phyloP scores from a whole-genome alignment of 2,329 filamentous ascomycete species.

The Trichoderma simmonsii region DNA sequence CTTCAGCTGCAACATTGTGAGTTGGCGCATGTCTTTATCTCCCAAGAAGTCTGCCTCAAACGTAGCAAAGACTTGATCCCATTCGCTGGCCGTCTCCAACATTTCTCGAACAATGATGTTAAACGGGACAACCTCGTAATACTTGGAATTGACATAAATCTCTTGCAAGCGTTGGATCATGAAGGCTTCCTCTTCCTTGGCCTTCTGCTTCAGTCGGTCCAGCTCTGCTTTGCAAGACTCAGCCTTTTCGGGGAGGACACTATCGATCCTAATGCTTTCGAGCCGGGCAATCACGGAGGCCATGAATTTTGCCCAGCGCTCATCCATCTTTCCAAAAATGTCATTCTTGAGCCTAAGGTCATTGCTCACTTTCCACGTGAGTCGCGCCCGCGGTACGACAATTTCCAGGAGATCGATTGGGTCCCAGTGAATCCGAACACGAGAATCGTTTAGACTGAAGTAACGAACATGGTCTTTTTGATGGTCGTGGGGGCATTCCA shows the following conservation, averaged over 20 bases:
- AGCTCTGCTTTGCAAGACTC: conserved; percentile 80
- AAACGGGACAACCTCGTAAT: conserved; percentile 94
- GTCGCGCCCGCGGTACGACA: conserved; percentile 80
- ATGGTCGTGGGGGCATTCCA: conserved; percentile 82
- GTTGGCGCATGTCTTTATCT: conserved; percentile 89
- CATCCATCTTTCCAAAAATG: conserved; percentile 75
- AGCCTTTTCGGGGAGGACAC: conserved; percentile 80
- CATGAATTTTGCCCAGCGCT: conserved; percentile 83
- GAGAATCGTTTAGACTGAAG: conserved; percentile 83
- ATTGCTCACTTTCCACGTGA: conserved; percentile 97
- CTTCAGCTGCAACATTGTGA: conserved; percentile 88
- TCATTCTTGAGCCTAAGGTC: conserved; percentile 92
- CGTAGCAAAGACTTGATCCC: conserved; percentile 85
- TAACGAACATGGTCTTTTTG: conserved; percentile 90
- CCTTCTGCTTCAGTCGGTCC: conserved; percentile 71
- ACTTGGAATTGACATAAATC: conserved; percentile 88
- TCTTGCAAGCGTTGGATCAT: conserved; percentile 78
- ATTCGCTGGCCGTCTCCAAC: conserved; percentile 87
- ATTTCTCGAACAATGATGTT: conserved; percentile 86
- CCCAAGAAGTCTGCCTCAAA: conserved; percentile 94
- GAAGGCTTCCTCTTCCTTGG: conserved; percentile 75
- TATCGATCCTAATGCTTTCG: conserved; percentile 86
- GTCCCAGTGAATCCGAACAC: conserved; percentile 88
- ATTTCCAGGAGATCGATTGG: conserved; percentile 91
- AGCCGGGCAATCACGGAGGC: conserved; percentile 78